Evolutionary conservation across 2,329 filamentous ascomycete genomes (phyloP), one percentile per base, ranked within the genome.

Genomic region (Macrophomina phaseolina): DNA sequence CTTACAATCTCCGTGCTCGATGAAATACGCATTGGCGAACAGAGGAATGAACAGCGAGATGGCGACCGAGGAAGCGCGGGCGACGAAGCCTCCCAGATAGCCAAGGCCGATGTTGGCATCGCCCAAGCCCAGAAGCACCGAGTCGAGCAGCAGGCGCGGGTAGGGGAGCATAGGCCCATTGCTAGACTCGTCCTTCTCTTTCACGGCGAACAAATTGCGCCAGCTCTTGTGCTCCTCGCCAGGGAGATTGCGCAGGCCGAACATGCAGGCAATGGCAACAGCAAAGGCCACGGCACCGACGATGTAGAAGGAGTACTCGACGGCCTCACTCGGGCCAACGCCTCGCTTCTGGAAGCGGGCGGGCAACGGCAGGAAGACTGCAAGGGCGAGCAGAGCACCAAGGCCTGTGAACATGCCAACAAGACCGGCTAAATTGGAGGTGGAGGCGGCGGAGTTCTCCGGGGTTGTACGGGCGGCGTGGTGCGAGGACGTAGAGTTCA

Each of bases 21-120:
- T 91, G 78, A 94, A 98, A 78, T 92, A 97, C 30, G 92, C 90
- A 76, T 98, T 98, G 72, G 97, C 89, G 75, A 91, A 96, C 1
- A 99, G 86, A 0, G 95, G 95, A 64, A 99, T 91, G 80, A 98
- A 99, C 5, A 98, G 86, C 0, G 93, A 96, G 70, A 99, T 97
- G 63, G 92, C 94, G 5, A 99, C 95, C 0, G 93, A 97, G 0
- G 94, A 97, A 7, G 95, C 94, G 66, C 95, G 89, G 9, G 94
- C 94, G 2, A 99, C 94, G 73, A 78, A 97, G 1, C 95, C 95
- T 69, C 94, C 95, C 0, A 98, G 82, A 74, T 98, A 99, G 34
- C 91, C 94, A 0, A 98, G 85, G 18, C 89, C 90, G 69, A 99
- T 97, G 71, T 91, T 87, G 9, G 88, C 84, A 75, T 96, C 91